phyloP scores from a whole-genome alignment of 805 yeast genomes.

The Yamadazyma sp. region DNA sequence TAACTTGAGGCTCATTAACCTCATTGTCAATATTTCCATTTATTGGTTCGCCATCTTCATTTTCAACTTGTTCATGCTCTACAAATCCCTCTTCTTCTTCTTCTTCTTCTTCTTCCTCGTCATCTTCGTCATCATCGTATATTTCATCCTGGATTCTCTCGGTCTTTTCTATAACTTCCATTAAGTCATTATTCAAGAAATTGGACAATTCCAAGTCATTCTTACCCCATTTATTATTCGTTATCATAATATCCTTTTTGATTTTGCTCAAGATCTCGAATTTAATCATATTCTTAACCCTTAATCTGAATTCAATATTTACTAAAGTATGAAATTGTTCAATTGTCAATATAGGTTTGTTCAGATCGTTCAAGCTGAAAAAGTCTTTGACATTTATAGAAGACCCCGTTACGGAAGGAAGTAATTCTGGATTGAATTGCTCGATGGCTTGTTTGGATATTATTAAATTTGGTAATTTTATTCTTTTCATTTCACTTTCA shows the following conservation, averaged over 20 bases:
- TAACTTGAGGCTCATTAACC: background rate
- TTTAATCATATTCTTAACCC: slow-evolving; percentile 30
- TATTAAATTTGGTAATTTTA: slow-evolving; percentile 25
- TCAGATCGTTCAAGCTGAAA: slow-evolving; percentile 15
- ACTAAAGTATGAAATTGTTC: slow-evolving; percentile 27
- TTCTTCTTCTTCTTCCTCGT: slow-evolving; percentile 2
- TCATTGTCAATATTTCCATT: background rate
- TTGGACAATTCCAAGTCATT: slow-evolving; percentile 28
- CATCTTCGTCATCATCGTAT: slow-evolving; percentile 11
- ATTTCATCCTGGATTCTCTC: slow-evolving; percentile 6
- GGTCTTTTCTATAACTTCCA: slow-evolving; percentile 17
- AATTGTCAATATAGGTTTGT: slow-evolving; percentile 24
- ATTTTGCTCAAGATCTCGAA: slow-evolving; percentile 32
- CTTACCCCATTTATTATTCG: slow-evolving; percentile 33
- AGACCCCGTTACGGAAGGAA: no score
- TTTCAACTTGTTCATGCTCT: slow-evolving; percentile 1
- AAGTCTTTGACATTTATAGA: slow-evolving; percentile 1
- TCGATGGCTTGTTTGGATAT: slow-evolving; percentile 28
- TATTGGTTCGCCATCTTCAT: background rate
- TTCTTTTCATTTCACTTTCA: slow-evolving; percentile 20
- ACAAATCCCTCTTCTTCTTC: slow-evolving; percentile 4
- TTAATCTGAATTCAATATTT: slow-evolving; percentile 30
- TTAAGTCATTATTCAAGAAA: slow-evolving; percentile 27
- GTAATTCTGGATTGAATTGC: slow-evolving; percentile 19
- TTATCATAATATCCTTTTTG: slow-evolving; percentile 26